These are phyloP conservation scores for Myrmaecium sp. DNA, from an alignment of 2,329 filamentous ascomycete species.

Conservation along the genomic window DNA sequence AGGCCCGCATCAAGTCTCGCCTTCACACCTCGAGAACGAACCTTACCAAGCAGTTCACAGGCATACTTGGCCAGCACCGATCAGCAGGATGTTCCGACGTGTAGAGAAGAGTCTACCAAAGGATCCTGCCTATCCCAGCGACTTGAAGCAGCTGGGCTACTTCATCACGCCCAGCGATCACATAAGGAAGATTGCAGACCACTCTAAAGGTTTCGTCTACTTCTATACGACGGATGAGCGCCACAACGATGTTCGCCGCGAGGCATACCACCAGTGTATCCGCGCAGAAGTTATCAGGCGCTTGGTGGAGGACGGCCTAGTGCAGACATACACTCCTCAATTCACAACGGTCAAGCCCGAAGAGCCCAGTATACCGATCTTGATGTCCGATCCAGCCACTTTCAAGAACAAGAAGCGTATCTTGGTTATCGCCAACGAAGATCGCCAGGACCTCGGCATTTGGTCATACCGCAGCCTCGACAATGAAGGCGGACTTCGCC, in stretches of 20 bases:
- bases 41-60: too few relatives aligned
- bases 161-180: constrained; percentile 63
- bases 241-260: constrained; percentile 56
- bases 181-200: constrained; percentile 51
- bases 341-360: constrained; percentile 22
- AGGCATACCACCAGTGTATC: constrained; percentile 52
- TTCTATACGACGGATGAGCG: constrained; percentile 57
- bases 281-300: constrained; percentile 44
- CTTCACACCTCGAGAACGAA: neutral
- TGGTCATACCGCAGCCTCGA: constrained; percentile 53
- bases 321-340: constrained; percentile 44
- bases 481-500: constrained; percentile 46
- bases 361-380: constrained; percentile 51
- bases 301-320: constrained; percentile 42
- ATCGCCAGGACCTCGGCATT: constrained; percentile 54
- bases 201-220: constrained; percentile 57
- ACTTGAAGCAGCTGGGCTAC: constrained; percentile 60
- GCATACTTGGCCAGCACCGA: too few relatives aligned
- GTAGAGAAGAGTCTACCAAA: constrained; percentile 49
- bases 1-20: neutral
- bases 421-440: constrained; percentile 59
- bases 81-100: constrained; percentile 55
- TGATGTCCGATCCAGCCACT: constrained; percentile 36
- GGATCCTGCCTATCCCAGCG: constrained; percentile 47
- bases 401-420: constrained; percentile 43